Conservation (phyloP, 768 basidiomycete species). For the Calocybe cyanea region DNA sequence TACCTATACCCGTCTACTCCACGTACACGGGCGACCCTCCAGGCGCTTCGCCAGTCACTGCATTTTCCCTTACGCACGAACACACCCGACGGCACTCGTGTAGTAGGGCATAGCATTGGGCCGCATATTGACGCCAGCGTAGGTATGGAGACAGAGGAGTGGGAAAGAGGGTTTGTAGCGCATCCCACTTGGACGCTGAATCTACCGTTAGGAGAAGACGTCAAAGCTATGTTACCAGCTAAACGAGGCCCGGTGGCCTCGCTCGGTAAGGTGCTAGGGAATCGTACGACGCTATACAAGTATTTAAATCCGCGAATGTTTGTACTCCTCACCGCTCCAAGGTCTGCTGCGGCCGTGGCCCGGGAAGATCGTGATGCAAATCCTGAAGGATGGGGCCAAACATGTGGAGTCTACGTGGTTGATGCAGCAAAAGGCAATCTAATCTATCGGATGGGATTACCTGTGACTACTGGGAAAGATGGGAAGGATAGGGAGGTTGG, state of each 20-base stretch:
- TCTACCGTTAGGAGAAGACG: conserved; percentile 51
- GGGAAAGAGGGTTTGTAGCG: conserved; percentile 41
- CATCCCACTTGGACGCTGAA: conserved; percentile 65
- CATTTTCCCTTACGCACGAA: conserved; percentile 55
- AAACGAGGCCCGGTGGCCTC: conserved; percentile 61
- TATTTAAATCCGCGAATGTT: conserved; percentile 84
- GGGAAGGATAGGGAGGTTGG: conserved; percentile 17
- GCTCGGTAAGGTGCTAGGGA: conserved; percentile 80
- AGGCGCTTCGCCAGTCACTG: conserved; percentile 38
- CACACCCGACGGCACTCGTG: conserved; percentile 29
- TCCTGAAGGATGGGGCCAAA: conserved; percentile 12
- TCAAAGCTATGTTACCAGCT: conserved; percentile 49
- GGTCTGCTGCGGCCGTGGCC: conserved; percentile 6
- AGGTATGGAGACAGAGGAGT: conserved; percentile 19
- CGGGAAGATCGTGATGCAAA: not conserved
- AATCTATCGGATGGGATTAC: conserved; percentile 62
- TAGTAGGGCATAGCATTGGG: conserved; percentile 29
- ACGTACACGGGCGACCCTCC: conserved; percentile 39
- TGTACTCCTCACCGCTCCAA: conserved; percentile 53
- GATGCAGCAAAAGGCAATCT: conserved; percentile 77
- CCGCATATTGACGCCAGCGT: conserved; percentile 34
- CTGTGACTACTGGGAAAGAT: conserved; percentile 25
- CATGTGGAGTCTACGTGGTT: conserved; percentile 72
- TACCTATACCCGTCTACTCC: conserved; percentile 65
- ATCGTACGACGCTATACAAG: conserved; percentile 89